These are phyloP conservation scores for Globisporangium alternatum DNA, from an alignment of 352 stramenopile species.

Conservation along the genomic window DNA sequence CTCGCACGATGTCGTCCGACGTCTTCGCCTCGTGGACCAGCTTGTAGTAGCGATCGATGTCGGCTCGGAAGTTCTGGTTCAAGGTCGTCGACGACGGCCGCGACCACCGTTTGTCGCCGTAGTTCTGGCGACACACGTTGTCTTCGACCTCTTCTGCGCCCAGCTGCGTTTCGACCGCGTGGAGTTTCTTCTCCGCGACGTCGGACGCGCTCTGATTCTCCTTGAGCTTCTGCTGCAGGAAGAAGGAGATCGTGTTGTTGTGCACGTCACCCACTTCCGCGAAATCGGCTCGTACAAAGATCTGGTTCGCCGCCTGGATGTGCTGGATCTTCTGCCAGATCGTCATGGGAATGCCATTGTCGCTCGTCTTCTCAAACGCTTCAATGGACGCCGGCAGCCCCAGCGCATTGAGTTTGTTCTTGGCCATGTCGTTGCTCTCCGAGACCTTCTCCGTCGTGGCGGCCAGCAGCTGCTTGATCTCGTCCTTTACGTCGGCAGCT, in stretches of 20 bases:
- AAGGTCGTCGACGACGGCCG: slow-evolving; percentile 49
- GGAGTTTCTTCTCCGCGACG: slow-evolving; percentile 56
- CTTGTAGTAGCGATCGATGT: slow-evolving; percentile 74
- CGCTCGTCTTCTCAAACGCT: slow-evolving; percentile 63
- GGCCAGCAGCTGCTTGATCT: slow-evolving; percentile 42
- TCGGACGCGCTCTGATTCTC: slow-evolving; percentile 53
- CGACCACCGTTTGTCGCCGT: slow-evolving; percentile 51
- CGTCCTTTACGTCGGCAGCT: slow-evolving; percentile 45
- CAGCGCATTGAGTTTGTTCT: slow-evolving; percentile 51
- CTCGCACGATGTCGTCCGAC: slow-evolving; percentile 59
- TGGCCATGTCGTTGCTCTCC: slow-evolving; percentile 45
- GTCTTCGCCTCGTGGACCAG: slow-evolving; percentile 69
- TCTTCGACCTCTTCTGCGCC: slow-evolving; percentile 65
- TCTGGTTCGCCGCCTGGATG: slow-evolving; percentile 29
- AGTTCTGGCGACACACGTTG: slow-evolving; percentile 66
- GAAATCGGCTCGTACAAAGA: slow-evolving; percentile 18
- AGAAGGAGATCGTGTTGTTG: slow-evolving; percentile 28
- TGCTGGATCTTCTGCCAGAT: slow-evolving; percentile 62
- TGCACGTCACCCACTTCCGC: slow-evolving; percentile 2
- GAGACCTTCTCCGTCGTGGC: slow-evolving; percentile 38
- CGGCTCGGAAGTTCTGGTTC: slow-evolving; percentile 53
- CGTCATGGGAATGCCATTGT: slow-evolving; percentile 48
- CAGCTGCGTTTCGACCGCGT: slow-evolving; percentile 46
- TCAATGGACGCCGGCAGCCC: slow-evolving; percentile 76
- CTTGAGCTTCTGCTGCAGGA: slow-evolving; percentile 46